Evolutionary conservation across 495 filamentous ascomycete species (phyloP).

Genomic region (Podospora conica): DNA sequence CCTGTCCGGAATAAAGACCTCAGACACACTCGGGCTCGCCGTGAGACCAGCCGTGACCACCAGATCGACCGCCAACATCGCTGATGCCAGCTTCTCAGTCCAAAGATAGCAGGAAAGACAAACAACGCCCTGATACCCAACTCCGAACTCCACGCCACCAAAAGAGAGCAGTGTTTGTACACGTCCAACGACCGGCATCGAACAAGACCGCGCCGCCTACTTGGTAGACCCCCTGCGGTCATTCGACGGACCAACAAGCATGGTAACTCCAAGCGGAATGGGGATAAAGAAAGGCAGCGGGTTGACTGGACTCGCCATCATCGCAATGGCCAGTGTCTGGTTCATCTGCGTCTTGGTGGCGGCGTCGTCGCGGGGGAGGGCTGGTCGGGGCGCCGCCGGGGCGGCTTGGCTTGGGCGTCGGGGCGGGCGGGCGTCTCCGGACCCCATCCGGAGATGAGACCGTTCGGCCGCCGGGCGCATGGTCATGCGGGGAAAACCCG

Average conservation of each 20-base stretch:
- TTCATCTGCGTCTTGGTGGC: constrained; percentile 26
- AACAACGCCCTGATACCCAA: not conserved
- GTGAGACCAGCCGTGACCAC: not conserved
- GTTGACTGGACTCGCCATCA: constrained; percentile 24
- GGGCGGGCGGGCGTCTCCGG: not conserved
- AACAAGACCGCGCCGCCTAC: not conserved
- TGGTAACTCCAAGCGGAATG: constrained; percentile 19
- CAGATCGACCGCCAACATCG: not conserved
- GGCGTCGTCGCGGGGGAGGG: constrained; percentile 7
- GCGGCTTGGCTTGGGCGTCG: not conserved
- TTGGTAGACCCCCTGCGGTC: not conserved
- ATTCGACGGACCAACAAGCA: constrained; percentile 14
- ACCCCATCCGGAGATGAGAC: not conserved
- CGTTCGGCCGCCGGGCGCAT: not conserved
- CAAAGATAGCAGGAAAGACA: not conserved
- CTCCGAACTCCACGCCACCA: not conserved
- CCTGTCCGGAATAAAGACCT: not conserved
- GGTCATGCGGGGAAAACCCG: not conserved
- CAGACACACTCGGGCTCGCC: not conserved
- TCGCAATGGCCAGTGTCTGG: constrained; percentile 19
- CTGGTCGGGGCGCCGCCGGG: not conserved
- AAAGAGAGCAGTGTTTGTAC: no score
- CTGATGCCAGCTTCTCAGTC: no score
- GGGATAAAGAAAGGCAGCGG: constrained; percentile 22
- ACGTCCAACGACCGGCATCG: not conserved